Percentiles rank a stretch among this genome's conserved stretches.
Evolutionary conservation across 2,329 filamentous ascomycete genomes (phyloP).

Genomic region (Nannizzia gypsea): DNA sequence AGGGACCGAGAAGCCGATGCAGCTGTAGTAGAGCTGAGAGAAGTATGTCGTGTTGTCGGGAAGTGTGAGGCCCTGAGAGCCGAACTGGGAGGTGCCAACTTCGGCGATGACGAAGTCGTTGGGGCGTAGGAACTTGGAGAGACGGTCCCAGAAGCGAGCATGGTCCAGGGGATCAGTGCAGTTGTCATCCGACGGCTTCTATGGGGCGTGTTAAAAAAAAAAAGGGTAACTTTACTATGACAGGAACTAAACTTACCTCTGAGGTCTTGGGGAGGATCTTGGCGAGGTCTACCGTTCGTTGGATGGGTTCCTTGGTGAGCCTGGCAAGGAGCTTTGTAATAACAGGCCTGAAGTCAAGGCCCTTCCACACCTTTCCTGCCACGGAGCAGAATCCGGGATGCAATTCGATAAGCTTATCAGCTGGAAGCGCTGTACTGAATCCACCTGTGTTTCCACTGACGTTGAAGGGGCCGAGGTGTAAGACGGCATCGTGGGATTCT

Average conservation of each 20-base stretch:
- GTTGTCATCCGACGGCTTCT: conserved; percentile 6
- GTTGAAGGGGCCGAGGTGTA: conserved; percentile 11
- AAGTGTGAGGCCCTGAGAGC: conserved; percentile 15
- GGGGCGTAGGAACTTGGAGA: conserved; percentile 11
- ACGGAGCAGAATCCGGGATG: conserved; percentile 12
- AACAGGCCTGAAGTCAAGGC: conserved; percentile 12
- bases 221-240: background rate
- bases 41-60: conserved; percentile 16
- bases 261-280: conserved; percentile 1
- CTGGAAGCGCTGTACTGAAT: conserved; percentile 11
- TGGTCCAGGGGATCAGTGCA: conserved; percentile 11
- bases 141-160: conserved; percentile 12
- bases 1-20: conserved; percentile 19
- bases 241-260: background rate
- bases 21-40: conserved; percentile 19
- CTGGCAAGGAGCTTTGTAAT: conserved; percentile 10
- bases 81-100: conserved; percentile 19
- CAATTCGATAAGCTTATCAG: conserved; percentile 11
- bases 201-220: background rate
- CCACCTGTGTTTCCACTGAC: conserved; percentile 12
- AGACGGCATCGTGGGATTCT: conserved; percentile 11
- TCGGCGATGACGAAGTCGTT: conserved; percentile 18
- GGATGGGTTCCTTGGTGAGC: conserved; percentile 9
- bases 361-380: conserved; percentile 12
- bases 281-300: conserved; percentile 6